phyloP scores from a whole-genome alignment of 192 early-diverging fungal genomes.

The Coemansia sp. region DNA sequence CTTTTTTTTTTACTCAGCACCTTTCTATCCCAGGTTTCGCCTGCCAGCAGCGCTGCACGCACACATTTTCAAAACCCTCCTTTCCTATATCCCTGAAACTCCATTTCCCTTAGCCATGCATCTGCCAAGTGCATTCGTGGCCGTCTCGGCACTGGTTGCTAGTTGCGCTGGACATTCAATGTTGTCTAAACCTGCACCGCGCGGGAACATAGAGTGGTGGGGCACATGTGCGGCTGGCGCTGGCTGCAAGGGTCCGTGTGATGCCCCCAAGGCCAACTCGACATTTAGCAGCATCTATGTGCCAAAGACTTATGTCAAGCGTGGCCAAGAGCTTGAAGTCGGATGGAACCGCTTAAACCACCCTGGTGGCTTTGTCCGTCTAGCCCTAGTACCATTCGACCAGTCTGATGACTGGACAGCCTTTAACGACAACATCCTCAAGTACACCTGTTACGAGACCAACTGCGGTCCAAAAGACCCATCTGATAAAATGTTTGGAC shows the following conservation, averaged over 20 bases:
- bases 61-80: background rate
- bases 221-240: slow-evolving; percentile 55
- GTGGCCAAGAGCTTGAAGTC: slow-evolving; percentile 56
- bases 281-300: slow-evolving; percentile 58
- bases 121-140: slow-evolving; percentile 24
- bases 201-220: slow-evolving; percentile 50
- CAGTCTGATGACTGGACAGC: slow-evolving; percentile 59
- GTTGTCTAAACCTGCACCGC: slow-evolving; percentile 30
- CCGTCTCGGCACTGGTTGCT: slow-evolving; percentile 35
- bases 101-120: slow-evolving; percentile 24
- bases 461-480: slow-evolving; percentile 56
- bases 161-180: slow-evolving; percentile 47
- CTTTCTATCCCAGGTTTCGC: too few relatives aligned
- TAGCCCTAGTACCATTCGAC: slow-evolving; percentile 60
- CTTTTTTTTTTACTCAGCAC: too few relatives aligned
- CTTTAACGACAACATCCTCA: slow-evolving; percentile 56
- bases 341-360: slow-evolving; percentile 62
- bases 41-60: too few relatives aligned
- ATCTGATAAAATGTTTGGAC: slow-evolving; percentile 42
- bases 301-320: slow-evolving; percentile 55
- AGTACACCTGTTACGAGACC: slow-evolving; percentile 61
- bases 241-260: slow-evolving; percentile 65
- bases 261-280: slow-evolving; percentile 47
- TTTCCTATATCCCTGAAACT: background rate
- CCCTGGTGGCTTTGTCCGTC: slow-evolving; percentile 63